Conservation (phyloP, 1,284 basidiomycete genomes). For the Cryptococcus deneoformans region DNA sequence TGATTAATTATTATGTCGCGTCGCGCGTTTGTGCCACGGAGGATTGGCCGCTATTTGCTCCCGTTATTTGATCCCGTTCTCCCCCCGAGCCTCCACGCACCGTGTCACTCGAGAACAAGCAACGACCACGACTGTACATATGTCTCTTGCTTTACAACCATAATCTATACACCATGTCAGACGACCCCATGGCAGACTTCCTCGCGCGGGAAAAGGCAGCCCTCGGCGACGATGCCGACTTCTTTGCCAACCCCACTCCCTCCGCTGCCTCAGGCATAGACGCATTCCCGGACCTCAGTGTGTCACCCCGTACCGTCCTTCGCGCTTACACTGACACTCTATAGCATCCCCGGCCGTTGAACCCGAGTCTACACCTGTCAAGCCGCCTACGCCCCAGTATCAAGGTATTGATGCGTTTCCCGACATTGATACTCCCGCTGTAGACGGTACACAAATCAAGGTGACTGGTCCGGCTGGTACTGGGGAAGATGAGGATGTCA, state of each 20-base stretch:
- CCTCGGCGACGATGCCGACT: slow-evolving; percentile 48
- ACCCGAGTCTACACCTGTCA: slow-evolving; percentile 8
- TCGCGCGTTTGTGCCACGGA: too few relatives aligned
- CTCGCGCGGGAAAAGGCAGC: slow-evolving; percentile 48
- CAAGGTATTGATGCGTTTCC: slow-evolving; percentile 64
- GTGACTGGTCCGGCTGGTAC: slow-evolving; percentile 63
- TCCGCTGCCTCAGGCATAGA: slow-evolving; percentile 38
- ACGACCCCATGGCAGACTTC: slow-evolving; percentile 51
- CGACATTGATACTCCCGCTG: slow-evolving; percentile 52
- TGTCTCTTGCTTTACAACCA: neutral
- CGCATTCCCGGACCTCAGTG: slow-evolving; percentile 38
- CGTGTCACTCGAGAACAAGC: neutral
- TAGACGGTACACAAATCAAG: slow-evolving; percentile 56
- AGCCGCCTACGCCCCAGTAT: slow-evolving; percentile 19
- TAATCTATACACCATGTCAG: slow-evolving; percentile 35
- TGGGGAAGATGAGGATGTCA: slow-evolving; percentile 65
- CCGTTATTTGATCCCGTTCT: too few relatives aligned
- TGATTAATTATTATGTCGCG: too few relatives aligned
- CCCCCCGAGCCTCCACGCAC: neutral
- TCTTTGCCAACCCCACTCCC: slow-evolving; percentile 42
- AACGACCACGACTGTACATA: neutral
- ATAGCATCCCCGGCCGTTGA: slow-evolving; percentile 14
- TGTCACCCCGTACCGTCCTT: slow-evolving; percentile 1
- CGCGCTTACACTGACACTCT: neutral
- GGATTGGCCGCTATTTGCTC: too few relatives aligned